These are phyloP conservation scores for Bremia lactucae DNA, from an alignment of 352 stramenopile genomes.

Conservation along the genomic window DNA sequence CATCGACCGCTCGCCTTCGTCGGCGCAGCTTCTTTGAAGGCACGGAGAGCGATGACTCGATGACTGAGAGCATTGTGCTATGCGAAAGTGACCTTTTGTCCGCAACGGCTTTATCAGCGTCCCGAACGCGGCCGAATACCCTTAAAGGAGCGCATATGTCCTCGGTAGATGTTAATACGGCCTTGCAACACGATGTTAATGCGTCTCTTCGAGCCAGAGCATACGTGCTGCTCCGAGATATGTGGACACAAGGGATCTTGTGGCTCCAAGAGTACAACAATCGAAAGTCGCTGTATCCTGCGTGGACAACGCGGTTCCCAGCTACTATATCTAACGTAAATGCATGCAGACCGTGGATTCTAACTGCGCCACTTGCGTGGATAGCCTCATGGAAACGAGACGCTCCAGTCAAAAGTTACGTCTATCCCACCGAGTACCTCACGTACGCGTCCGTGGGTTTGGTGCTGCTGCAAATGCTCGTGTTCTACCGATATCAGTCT, in stretches of 20 bases:
- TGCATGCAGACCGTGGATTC: conserved; percentile 5
- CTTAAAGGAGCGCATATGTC: conserved; percentile 7
- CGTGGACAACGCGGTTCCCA: conserved; percentile 16
- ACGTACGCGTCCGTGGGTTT: conserved; percentile 44
- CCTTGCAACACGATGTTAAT: too few relatives aligned
- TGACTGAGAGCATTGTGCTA: conserved; percentile 21
- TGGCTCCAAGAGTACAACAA: too few relatives aligned
- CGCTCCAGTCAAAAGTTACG: conserved; percentile 43
- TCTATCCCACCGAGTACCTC: conserved; percentile 57
- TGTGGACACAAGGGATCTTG: conserved; percentile 2
- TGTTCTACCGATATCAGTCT: conserved; percentile 40
- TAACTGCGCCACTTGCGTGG: conserved; percentile 9
- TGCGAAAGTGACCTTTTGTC: conserved; percentile 23
- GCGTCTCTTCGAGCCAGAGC: conserved; percentile 4
- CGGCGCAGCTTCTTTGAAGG: conserved; percentile 61
- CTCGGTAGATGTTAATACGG: neutral
- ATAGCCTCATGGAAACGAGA: conserved; percentile 15
- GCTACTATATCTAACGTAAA: conserved; percentile 9
- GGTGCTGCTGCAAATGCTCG: conserved; percentile 31
- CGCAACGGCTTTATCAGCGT: neutral
- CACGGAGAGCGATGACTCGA: conserved; percentile 32
- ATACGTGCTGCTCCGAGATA: conserved; percentile 10
- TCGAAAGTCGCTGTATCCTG: conserved; percentile 15
- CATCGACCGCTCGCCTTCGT: conserved; percentile 39
- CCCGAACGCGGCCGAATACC: conserved; percentile 13